Evolutionary conservation across 495 filamentous ascomycete genomes (phyloP).

Genomic region (Penicillium subrubescens): DNA sequence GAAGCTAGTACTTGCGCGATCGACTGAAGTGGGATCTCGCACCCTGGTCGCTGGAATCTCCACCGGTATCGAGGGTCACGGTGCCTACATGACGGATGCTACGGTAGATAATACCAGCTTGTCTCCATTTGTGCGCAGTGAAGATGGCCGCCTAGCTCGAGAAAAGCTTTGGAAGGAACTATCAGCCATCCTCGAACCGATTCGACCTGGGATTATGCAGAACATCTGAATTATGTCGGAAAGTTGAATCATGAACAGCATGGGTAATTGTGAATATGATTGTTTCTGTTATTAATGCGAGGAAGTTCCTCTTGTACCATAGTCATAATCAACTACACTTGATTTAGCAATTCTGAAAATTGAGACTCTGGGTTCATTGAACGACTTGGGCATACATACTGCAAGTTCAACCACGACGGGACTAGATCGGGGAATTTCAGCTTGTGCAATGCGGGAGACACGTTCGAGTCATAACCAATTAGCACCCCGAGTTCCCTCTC

Average conservation of each 20-base stretch:
- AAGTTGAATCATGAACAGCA: neutral
- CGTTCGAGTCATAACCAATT: neutral
- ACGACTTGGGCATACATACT: neutral
- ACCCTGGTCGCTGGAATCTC: slow-evolving; percentile 43
- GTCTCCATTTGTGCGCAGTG: slow-evolving; percentile 41
- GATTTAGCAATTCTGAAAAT: neutral
- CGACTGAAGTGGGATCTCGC: slow-evolving; percentile 51
- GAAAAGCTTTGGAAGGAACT: slow-evolving; percentile 58
- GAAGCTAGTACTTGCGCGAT: slow-evolving; percentile 37
- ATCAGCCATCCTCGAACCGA: slow-evolving; percentile 47
- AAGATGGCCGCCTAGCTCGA: slow-evolving; percentile 44
- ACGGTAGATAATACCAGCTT: slow-evolving; percentile 22
- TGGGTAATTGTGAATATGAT: neutral
- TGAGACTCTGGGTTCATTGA: neutral
- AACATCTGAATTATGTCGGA: slow-evolving; percentile 1
- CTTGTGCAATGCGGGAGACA: neutral
- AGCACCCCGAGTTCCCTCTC: no score
- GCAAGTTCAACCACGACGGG: neutral
- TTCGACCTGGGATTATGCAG: slow-evolving; percentile 46
- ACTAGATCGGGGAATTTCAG: neutral
- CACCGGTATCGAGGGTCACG: slow-evolving; percentile 46
- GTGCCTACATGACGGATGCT: slow-evolving; percentile 47
- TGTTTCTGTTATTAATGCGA: neutral
- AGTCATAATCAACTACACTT: neutral
- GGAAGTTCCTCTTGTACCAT: neutral